Evolutionary conservation across 2,329 filamentous ascomycete genomes (phyloP).

Genomic region (Raffaelea deltoideospora): DNA sequence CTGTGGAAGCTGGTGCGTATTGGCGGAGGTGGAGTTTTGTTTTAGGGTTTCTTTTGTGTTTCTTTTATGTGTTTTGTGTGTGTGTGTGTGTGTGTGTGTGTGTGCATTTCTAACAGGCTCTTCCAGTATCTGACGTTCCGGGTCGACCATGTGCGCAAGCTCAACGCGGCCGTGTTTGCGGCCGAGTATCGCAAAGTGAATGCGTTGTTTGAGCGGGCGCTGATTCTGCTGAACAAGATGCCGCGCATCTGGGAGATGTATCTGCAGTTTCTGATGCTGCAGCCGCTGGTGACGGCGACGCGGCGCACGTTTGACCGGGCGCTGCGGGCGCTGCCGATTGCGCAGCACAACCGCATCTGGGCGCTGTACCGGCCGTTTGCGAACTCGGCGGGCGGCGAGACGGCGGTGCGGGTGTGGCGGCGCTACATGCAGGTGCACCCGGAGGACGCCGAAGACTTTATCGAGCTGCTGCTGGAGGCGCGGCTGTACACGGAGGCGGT

Average conservation of each 20-base stretch:
- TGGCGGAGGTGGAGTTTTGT: background rate
- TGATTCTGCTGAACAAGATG: constrained; percentile 97
- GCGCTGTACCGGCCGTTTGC: constrained; percentile 81
- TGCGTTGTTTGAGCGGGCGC: constrained; percentile 76
- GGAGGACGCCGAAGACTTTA: constrained; percentile 88
- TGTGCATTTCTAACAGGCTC: constrained; percentile 8
- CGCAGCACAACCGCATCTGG: constrained; percentile 94
- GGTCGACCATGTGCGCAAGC: constrained; percentile 61
- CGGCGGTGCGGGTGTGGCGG: constrained; percentile 84
- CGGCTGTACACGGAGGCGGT: constrained; percentile 83
- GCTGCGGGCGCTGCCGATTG: constrained; percentile 77
- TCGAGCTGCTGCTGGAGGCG: constrained; percentile 71
- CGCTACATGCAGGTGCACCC: constrained; percentile 96
- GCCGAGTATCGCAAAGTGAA: constrained; percentile 89
- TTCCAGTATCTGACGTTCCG: constrained; percentile 77
- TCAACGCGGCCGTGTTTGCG: constrained; percentile 68
- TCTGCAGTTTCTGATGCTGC: constrained; percentile 73
- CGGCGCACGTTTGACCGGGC: constrained; percentile 84
- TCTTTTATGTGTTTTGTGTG: background rate
- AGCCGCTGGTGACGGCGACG: constrained; percentile 80
- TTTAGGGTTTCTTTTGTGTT: background rate
- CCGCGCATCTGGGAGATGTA: constrained; percentile 98
- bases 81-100: background rate
- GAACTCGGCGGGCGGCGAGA: constrained; percentile 76
- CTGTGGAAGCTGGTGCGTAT: constrained; percentile 84